Evolutionary conservation across 495 filamentous ascomycete genomes (phyloP).

Genomic region (Penicillium steckii): DNA sequence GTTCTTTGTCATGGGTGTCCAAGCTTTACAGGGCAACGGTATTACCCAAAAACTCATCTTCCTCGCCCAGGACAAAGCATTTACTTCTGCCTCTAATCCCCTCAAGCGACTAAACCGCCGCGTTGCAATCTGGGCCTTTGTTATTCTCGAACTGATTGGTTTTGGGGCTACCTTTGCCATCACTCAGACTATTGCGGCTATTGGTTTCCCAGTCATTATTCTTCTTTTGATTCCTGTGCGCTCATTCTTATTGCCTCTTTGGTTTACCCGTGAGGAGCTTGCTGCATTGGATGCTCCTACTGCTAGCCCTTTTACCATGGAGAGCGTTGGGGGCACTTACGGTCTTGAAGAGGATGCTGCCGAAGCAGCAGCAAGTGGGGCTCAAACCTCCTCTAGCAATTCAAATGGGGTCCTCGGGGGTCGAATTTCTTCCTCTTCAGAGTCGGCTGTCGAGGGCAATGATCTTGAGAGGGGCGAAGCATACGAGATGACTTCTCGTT

Average conservation of each 20-base stretch:
- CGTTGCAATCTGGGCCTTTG: slow-evolving; percentile 70
- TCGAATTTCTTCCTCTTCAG: slow-evolving; percentile 18
- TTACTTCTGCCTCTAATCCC: slow-evolving; percentile 66
- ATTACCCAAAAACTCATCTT: slow-evolving; percentile 82
- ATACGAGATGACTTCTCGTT: slow-evolving; percentile 31
- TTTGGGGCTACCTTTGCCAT: slow-evolving; percentile 92
- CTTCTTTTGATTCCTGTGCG: slow-evolving; percentile 75
- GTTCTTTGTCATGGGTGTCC: slow-evolving; percentile 92
- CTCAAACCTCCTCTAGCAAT: slow-evolving; percentile 1
- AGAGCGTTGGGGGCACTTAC: slow-evolving; percentile 73
- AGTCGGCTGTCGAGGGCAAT: slow-evolving; percentile 30
- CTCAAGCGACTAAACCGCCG: slow-evolving; percentile 61
- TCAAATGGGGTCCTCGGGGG: slow-evolving; percentile 19
- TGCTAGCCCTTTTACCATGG: slow-evolving; percentile 82
- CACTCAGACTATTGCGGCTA: slow-evolving; percentile 90
- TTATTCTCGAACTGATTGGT: slow-evolving; percentile 71
- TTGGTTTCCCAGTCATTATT: slow-evolving; percentile 91
- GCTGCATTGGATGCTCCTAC: slow-evolving; percentile 72
- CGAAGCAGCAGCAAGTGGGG: slow-evolving; percentile 9
- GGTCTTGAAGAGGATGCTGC: slow-evolving; percentile 39
- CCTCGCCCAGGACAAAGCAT: slow-evolving; percentile 61
- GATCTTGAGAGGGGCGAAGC: slow-evolving; percentile 42
- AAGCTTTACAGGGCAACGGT: slow-evolving; percentile 77
- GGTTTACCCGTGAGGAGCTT: slow-evolving; percentile 69
- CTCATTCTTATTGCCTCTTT: slow-evolving; percentile 67